These are phyloP conservation scores for Eucalyptus pumila DNA, from an alignment of 345 rosid genomes.

Conservation along the genomic window DNA sequence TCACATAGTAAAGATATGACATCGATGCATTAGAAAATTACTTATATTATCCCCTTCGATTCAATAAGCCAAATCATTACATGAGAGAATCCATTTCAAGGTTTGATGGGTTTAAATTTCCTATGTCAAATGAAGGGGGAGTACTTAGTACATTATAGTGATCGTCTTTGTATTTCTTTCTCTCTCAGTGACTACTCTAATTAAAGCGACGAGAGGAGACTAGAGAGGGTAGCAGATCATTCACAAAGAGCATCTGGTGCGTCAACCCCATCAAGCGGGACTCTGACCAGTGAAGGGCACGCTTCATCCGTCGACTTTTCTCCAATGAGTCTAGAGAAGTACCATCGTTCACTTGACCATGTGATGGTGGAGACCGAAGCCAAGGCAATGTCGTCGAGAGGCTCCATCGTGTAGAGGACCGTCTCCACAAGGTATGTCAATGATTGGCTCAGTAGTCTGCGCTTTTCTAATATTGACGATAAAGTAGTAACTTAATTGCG, in stretches of 20 bases:
- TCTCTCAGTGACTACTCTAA: not conserved
- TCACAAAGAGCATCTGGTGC: constrained; percentile 9
- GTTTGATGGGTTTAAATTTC: not conserved
- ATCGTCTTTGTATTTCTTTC: not conserved
- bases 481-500: not conserved
- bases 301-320: constrained; percentile 27
- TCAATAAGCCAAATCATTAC: not conserved
- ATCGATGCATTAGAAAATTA: not conserved
- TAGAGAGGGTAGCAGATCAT: constrained; percentile 12
- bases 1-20: not conserved
- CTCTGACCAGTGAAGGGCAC: constrained; percentile 17
- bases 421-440: constrained; percentile 15
- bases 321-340: constrained; percentile 22
- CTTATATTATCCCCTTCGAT: not conserved
- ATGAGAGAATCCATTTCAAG: not conserved
- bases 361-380: constrained; percentile 25
- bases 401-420: constrained; percentile 21
- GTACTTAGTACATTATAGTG: not conserved
- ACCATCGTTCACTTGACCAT: constrained; percentile 30
- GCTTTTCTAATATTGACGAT: not conserved
- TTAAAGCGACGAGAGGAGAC: constrained; percentile 34
- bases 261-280: constrained; percentile 29
- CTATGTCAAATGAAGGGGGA: not conserved
- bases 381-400: constrained; percentile 30
- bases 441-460: not conserved